A percentile compares a stretch with the other conserved stretches of the same genome.
Evolutionary conservation across 2,329 filamentous ascomycete species (phyloP).

Genomic region (Pseudogymnoascus sp.): DNA sequence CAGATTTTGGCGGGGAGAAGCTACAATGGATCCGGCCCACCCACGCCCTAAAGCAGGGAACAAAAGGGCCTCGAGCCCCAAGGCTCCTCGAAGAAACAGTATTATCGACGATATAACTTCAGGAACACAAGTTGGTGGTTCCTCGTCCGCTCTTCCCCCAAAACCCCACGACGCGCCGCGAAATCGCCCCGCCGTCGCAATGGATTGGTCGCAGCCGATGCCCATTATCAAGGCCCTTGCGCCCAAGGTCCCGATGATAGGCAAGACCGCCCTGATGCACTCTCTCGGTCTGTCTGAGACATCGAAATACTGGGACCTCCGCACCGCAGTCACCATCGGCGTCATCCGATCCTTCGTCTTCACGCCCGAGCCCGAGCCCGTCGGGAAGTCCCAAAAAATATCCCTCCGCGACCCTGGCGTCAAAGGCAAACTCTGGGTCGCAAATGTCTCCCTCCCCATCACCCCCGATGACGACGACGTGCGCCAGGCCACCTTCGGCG

Average conservation of each 20-base stretch:
- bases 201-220: conserved; percentile 15
- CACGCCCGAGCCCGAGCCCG: conserved; percentile 25
- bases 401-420: conserved; percentile 56
- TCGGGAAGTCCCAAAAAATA: conserved; percentile 57
- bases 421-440: conserved; percentile 76
- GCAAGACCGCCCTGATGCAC: conserved; percentile 56
- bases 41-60: neutral
- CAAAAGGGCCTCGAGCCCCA: neutral
- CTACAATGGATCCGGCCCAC: neutral
- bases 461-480: conserved; percentile 49
- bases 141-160: neutral
- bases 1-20: neutral
- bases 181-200: conserved; percentile 1
- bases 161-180: neutral
- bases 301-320: conserved; percentile 69
- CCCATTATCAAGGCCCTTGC: conserved; percentile 27
- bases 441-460: conserved; percentile 54
- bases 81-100: neutral
- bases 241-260: conserved; percentile 51
- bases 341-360: conserved; percentile 60
- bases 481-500: conserved; percentile 48
- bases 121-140: neutral
- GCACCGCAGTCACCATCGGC: conserved; percentile 63
- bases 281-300: conserved; percentile 60
- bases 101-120: neutral